Evolutionary conservation across 768 basidiomycete species (phyloP).

Genomic region (Lyophyllum atratum): DNA sequence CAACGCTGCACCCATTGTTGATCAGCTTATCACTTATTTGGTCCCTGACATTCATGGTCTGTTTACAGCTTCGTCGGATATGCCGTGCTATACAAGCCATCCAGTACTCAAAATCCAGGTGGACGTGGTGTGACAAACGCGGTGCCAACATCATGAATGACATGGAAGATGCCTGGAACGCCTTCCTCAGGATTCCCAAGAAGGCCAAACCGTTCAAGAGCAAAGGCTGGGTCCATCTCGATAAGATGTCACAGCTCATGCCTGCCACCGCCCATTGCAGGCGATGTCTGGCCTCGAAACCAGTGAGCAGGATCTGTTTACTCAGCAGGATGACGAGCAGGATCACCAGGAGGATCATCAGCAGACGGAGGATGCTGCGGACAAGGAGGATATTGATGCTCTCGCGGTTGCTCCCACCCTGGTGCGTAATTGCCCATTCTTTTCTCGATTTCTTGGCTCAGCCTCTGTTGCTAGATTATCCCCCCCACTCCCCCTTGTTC

Average conservation of each 20-base stretch:
- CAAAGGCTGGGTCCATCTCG: constrained; percentile 23
- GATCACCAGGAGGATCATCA: too few relatives aligned
- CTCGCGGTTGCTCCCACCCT: too few relatives aligned
- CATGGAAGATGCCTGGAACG: constrained; percentile 11
- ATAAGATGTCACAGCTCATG: constrained; percentile 14
- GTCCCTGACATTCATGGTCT: too few relatives aligned
- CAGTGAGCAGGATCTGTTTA: too few relatives aligned
- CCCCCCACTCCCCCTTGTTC: constrained; percentile 8
- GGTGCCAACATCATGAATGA: constrained; percentile 17
- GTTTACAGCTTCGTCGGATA: too few relatives aligned
- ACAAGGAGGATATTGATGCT: too few relatives aligned
- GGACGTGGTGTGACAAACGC: constrained; percentile 23
- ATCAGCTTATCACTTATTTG: too few relatives aligned
- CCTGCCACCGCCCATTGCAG: constrained; percentile 13
- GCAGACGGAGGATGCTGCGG: too few relatives aligned
- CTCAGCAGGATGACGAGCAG: too few relatives aligned
- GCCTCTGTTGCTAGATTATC: not conserved
- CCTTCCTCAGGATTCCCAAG: constrained; percentile 4
- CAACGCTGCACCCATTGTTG: too few relatives aligned
- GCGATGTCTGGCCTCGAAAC: not conserved
- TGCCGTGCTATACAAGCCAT: too few relatives aligned
- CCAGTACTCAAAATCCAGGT: constrained; percentile 14
- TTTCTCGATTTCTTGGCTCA: not conserved
- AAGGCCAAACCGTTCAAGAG: constrained; percentile 22
- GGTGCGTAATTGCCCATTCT: too few relatives aligned